A percentile compares a stretch with the other conserved stretches of the same genome.
Evolutionary conservation across 345 rosid species (phyloP).

Genomic region (Eucalyptus decipiens): DNA sequence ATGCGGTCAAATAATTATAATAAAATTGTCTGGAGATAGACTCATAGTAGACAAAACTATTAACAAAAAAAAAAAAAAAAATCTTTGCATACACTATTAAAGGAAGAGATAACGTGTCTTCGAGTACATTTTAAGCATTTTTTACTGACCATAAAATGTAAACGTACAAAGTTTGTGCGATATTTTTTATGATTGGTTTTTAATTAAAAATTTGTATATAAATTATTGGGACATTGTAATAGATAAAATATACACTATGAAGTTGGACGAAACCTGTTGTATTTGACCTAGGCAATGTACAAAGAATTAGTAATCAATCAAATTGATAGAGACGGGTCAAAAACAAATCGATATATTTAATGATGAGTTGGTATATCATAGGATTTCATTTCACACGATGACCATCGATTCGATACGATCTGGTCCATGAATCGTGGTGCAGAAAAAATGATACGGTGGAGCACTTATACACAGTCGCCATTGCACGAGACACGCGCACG

Average conservation of each 20-base stretch:
- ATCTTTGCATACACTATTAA: background rate
- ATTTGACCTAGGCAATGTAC: background rate
- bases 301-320: background rate
- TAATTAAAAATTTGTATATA: background rate
- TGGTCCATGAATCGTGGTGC: no score
- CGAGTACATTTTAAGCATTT: background rate
- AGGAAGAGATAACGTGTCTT: background rate
- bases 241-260: background rate
- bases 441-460: background rate
- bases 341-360: no score
- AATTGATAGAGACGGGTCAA: no score
- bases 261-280: background rate
- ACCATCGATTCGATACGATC: no score
- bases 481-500: background rate
- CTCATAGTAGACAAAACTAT: background rate
- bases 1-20: background rate
- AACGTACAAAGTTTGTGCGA: background rate
- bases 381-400: no score
- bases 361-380: no score
- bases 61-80: background rate
- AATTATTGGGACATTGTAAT: background rate
- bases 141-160: background rate
- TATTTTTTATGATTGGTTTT: background rate
- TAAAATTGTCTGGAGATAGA: background rate
- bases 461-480: background rate